Evolutionary conservation across 805 yeast genomes (phyloP), one percentile per base, ranked within the genome.

Genomic region (Candida wancherniae): DNA sequence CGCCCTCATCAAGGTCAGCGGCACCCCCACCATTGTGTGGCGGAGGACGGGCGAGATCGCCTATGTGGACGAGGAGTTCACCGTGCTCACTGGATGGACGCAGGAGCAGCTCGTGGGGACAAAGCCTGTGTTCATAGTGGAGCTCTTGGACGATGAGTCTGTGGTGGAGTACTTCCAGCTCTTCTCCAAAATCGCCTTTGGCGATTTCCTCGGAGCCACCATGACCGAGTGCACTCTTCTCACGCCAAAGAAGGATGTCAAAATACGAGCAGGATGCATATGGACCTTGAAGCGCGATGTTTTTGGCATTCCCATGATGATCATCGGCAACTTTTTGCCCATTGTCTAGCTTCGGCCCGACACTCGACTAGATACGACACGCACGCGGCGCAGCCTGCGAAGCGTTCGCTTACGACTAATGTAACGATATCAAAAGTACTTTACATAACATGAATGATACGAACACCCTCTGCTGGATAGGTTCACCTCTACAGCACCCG

Each of bases 241-340:
- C 24, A 82, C 88, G 1, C 75, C 82, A 23, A 50, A 61, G 36
- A 24, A 70, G 4, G 63, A 65, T 15, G 68, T 68, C 9, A 73
- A 74, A 33, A 73, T 90, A 27, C 67, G 80, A 29, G 84, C 97
- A 0, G 76, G 85, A 17, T 80, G 94, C 47, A 80, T 84, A 48
- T 85, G 96, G 94, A 92, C 97, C 1, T 63, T 92, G 42, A 87
- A 88, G 51, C 68, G 97, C 53, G 97, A 90, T 53, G 94, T 90
- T 11, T 90, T 92, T 60, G 97, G 96, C 6, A 80, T 90, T 31
- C 98, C 98, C 10, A 81, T 92, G 86, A 88, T 90, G 94, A 81
- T 92, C 14, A 74, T 90, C 19, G 97, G 96, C 11, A 92, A 86
- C 52, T 90, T 90, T 53, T 64, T 90, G 46, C 97, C 97, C 0